phyloP scores from a whole-genome alignment of 2,329 filamentous ascomycete genomes.

The Epichloe sibirici region DNA sequence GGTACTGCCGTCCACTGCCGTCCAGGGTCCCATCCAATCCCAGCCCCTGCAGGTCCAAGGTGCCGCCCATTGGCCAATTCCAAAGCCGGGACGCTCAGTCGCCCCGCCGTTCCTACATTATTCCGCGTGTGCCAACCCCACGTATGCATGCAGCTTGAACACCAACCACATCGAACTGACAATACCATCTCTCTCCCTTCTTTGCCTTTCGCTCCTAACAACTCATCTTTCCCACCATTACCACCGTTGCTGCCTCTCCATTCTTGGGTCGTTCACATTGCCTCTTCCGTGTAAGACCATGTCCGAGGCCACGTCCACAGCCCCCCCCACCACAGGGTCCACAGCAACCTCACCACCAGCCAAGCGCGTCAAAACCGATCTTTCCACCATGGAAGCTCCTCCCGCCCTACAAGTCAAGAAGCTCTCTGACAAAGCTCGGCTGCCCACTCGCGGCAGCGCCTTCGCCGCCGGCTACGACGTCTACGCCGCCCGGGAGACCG shows the following conservation, averaged over 20 bases:
- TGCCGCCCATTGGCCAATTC: neutral
- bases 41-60: neutral
- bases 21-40: neutral
- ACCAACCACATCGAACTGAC: too few species aligned
- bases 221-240: too few species aligned
- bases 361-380: constrained; percentile 61
- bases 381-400: constrained; percentile 25
- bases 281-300: neutral
- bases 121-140: neutral
- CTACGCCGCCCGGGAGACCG: constrained; percentile 63
- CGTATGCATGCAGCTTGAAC: neutral
- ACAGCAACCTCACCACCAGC: constrained; percentile 53
- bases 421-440: constrained; percentile 62
- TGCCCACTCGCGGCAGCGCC: constrained; percentile 79
- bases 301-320: neutral
- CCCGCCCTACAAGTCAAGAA: constrained; percentile 79
- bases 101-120: neutral
- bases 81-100: neutral
- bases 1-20: neutral
- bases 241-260: too few species aligned
- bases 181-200: too few species aligned
- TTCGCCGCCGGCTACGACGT: constrained; percentile 92
- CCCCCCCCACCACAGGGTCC: constrained; percentile 35
- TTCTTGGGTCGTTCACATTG: too few species aligned
- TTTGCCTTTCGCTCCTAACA: neutral